These are phyloP conservation scores for Xanthoconium separans DNA, from an alignment of 1,284 basidiomycete species.

Conservation along the genomic window DNA sequence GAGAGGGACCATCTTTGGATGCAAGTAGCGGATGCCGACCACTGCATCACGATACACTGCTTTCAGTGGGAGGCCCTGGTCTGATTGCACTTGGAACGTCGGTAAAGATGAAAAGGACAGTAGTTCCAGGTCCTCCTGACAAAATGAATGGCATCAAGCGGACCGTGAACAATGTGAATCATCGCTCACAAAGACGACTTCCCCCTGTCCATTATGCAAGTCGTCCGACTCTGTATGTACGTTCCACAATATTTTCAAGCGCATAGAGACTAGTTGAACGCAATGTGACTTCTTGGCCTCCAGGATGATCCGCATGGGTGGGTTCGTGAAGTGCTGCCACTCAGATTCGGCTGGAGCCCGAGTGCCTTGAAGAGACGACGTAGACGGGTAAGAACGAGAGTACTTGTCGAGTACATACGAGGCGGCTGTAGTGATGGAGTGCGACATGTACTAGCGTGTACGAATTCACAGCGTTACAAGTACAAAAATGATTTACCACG, in stretches of 20 bases:
- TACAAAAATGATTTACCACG: not conserved
- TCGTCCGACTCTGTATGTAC: slow-evolving; percentile 42
- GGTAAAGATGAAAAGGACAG: slow-evolving; percentile 56
- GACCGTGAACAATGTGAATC: slow-evolving; percentile 1
- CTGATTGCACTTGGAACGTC: slow-evolving; percentile 25
- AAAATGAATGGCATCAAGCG: slow-evolving; percentile 4
- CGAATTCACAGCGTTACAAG: not conserved
- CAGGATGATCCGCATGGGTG: slow-evolving; percentile 59
- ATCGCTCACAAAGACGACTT: slow-evolving; percentile 62
- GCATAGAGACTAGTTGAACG: slow-evolving; percentile 56
- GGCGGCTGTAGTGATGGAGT: slow-evolving; percentile 56
- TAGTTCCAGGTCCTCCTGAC: slow-evolving; percentile 71
- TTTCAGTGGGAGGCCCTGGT: slow-evolving; percentile 64
- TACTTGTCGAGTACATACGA: slow-evolving; percentile 62
- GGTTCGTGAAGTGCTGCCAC: slow-evolving; percentile 78
- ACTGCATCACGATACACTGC: slow-evolving; percentile 71
- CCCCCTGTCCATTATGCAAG: slow-evolving; percentile 43
- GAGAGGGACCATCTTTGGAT: slow-evolving; percentile 41
- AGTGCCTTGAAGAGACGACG: slow-evolving; percentile 16
- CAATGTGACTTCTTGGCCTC: slow-evolving; percentile 53
- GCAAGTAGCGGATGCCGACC: slow-evolving; percentile 71
- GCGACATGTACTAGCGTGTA: slow-evolving; percentile 42
- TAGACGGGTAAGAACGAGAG: slow-evolving; percentile 56
- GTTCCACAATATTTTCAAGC: slow-evolving; percentile 62
- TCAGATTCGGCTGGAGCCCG: slow-evolving; percentile 39